phyloP scores from a whole-genome alignment of 805 yeast genomes.

The Candida stauntonica region DNA sequence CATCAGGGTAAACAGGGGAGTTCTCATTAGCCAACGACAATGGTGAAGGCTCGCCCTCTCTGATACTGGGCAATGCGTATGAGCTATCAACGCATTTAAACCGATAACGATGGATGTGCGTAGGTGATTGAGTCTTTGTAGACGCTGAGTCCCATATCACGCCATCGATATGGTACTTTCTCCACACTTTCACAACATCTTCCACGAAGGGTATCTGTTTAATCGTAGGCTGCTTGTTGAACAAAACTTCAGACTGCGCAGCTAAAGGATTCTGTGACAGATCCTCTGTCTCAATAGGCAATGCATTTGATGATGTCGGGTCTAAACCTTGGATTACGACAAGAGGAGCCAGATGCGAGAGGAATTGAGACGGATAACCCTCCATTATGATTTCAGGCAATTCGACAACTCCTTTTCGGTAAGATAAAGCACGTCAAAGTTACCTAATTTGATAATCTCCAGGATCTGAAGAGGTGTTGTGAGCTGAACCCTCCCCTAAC shows the following conservation, averaged over 20 bases:
- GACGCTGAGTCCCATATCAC: slow-evolving; percentile 26
- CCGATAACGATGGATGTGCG: slow-evolving; percentile 26
- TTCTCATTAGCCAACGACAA: slow-evolving; percentile 6
- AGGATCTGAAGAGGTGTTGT: too few relatives aligned
- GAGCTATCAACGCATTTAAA: slow-evolving; percentile 30
- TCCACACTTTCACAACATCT: slow-evolving; percentile 28
- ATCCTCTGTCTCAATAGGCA: slow-evolving; percentile 8
- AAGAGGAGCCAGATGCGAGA: slow-evolving; percentile 35
- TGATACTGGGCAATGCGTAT: slow-evolving; percentile 22
- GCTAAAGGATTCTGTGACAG: slow-evolving; percentile 4
- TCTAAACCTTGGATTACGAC: slow-evolving; percentile 41
- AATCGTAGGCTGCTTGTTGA: slow-evolving; percentile 11
- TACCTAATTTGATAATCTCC: too few relatives aligned
- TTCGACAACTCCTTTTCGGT: too few relatives aligned
- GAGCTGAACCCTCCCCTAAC: too few relatives aligned
- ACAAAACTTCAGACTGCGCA: slow-evolving; percentile 6
- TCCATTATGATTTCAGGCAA: slow-evolving; percentile 32
- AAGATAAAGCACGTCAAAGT: too few relatives aligned
- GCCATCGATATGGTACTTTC: slow-evolving; percentile 28
- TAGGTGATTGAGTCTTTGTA: slow-evolving; percentile 19
- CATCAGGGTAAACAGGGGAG: slow-evolving; percentile 31
- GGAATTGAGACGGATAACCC: slow-evolving; percentile 32
- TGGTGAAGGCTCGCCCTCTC: slow-evolving; percentile 3
- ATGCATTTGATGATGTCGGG: slow-evolving; percentile 3
- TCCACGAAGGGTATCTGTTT: slow-evolving; percentile 10